Base-by-base conservation (phyloP, 106 monocot species). In the Alisma plantagoaquatica region DNA sequence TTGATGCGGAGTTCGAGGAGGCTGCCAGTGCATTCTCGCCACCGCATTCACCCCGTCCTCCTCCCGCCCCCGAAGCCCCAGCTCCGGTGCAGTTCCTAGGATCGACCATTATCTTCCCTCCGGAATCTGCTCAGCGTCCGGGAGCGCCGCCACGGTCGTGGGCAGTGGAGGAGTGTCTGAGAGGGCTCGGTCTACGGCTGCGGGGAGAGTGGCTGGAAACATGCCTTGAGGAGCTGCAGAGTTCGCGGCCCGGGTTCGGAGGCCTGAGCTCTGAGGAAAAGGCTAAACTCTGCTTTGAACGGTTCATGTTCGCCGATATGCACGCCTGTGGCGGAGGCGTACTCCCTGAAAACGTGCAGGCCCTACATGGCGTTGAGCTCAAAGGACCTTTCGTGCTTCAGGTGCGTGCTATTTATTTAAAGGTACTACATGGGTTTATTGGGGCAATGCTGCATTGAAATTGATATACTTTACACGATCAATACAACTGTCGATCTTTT, bases 331-430 rank as follows among this genome's bases (percentile, higher is more conserved):
- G 94, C 19, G 70, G 46, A 0, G 94, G 94, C 2, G 72, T 80
- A 24, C 65, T 96, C 4, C 94, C 88, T 12, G 66, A 71, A 60
- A 78, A 80, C 44, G 75, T 88, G 54, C n/a, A 73, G 10, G 59
- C 46, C 32, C 72, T 96, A 88, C 77, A 88, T 43, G 62, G 62
- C 1, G 55, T 57, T 9, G 73, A 75, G 46, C 72, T 96, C 14
- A 65, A 77, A 33, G 94, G 94, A n/a, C 94, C 94, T 23, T 87
- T 80, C 49, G 81, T 96, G 23, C 65, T 96, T 33, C 94, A 96
- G 84, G 93, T 87, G 49, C n/a, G n/a, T n/a, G n/a, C n/a, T n/a
- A n/a, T n/a, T n/a, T n/a, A n/a, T n/a, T n/a, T n/a, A n/a, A n/a
- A n/a, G n/a, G n/a, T n/a, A n/a, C n/a, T n/a, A n/a, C n/a, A n/a